These are phyloP conservation scores for Ustilago cynodontis DNA, from an alignment of 1,284 basidiomycete species.

Conservation along the genomic window DNA sequence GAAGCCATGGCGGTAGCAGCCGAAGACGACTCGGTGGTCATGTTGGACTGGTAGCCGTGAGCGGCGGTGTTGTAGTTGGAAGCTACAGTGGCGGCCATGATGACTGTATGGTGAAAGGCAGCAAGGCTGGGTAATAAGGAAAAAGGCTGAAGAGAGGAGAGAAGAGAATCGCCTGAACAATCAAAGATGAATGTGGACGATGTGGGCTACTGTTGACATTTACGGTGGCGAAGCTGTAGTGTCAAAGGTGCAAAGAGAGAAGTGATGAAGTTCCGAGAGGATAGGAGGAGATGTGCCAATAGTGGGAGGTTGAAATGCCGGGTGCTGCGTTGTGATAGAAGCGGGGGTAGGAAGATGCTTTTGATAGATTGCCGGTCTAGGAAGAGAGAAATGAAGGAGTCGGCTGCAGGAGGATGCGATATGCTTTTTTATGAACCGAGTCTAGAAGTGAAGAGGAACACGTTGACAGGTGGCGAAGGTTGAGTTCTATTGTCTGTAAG, in stretches of 20 bases:
- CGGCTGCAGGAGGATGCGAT: conserved; percentile 12
- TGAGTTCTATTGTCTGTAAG: background rate
- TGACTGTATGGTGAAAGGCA: conserved; percentile 12
- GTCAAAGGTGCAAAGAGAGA: background rate
- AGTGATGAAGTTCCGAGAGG: conserved; percentile 5
- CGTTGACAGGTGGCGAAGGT: conserved; percentile 2
- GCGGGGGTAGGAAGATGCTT: conserved; percentile 14
- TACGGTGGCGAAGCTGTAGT: conserved; percentile 12
- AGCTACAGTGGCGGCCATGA: conserved; percentile 48
- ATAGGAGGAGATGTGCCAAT: background rate
- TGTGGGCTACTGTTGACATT: conserved; percentile 14
- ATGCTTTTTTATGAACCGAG: conserved; percentile 11
- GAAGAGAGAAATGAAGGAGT: conserved; percentile 6
- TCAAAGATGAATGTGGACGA: conserved; percentile 25
- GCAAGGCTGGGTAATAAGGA: background rate
- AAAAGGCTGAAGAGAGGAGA: background rate
- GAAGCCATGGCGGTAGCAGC: conserved; percentile 9
- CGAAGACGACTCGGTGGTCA: conserved; percentile 20
- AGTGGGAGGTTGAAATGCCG: conserved; percentile 12
- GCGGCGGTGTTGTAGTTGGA: conserved; percentile 27
- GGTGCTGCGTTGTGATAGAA: background rate
- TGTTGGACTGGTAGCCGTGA: conserved; percentile 35
- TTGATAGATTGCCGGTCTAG: conserved; percentile 10
- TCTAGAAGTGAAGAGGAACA: conserved; percentile 4
- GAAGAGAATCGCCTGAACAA: conserved; percentile 3